Evolutionary conservation across 2,329 filamentous ascomycete species (phyloP).

Genomic region (Chrysosporium keratinophilum): DNA sequence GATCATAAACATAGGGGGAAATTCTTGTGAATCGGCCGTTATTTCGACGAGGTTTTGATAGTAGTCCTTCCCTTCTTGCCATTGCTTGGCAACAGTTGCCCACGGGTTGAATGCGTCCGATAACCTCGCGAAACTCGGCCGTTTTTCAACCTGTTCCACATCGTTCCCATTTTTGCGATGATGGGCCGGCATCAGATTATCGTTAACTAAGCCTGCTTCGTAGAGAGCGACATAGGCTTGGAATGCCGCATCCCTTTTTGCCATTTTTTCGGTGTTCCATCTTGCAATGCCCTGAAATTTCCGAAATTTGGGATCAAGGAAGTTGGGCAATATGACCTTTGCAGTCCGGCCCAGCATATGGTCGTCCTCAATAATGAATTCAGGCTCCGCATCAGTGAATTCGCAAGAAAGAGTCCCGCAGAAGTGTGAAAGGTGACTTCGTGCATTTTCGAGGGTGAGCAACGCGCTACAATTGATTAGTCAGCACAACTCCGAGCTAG

Average conservation of each 20-base stretch:
- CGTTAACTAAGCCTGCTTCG: conserved; percentile 59
- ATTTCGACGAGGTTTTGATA: conserved; percentile 20
- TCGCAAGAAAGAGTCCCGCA: conserved; percentile 53
- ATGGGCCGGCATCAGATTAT: conserved; percentile 58
- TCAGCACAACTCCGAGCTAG: background rate
- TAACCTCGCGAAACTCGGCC: conserved; percentile 23
- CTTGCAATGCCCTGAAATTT: conserved; percentile 39
- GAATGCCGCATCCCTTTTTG: conserved; percentile 72
- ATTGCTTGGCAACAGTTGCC: conserved; percentile 26
- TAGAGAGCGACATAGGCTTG: conserved; percentile 65
- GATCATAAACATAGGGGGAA: conserved; percentile 18
- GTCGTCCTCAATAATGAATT: conserved; percentile 50
- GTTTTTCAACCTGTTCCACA: conserved; percentile 26
- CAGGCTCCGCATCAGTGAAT: conserved; percentile 56
- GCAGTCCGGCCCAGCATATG: conserved; percentile 33
- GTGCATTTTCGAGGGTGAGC: conserved; percentile 62
- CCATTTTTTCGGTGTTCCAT: conserved; percentile 65
- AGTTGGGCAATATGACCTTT: conserved; percentile 59
- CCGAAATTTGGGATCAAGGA: conserved; percentile 54
- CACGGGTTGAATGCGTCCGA: conserved; percentile 31
- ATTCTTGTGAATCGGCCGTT: conserved; percentile 6
- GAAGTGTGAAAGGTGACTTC: conserved; percentile 71
- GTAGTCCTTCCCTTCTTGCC: conserved; percentile 17
- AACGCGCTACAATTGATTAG: conserved; percentile 43
- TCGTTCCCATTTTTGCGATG: conserved; percentile 26